A percentile compares a stretch with the other conserved stretches of the same genome.
These are phyloP conservation scores for Aspergillus fischeri DNA, from an alignment of 2,329 filamentous ascomycete genomes.

Conservation along the genomic window DNA sequence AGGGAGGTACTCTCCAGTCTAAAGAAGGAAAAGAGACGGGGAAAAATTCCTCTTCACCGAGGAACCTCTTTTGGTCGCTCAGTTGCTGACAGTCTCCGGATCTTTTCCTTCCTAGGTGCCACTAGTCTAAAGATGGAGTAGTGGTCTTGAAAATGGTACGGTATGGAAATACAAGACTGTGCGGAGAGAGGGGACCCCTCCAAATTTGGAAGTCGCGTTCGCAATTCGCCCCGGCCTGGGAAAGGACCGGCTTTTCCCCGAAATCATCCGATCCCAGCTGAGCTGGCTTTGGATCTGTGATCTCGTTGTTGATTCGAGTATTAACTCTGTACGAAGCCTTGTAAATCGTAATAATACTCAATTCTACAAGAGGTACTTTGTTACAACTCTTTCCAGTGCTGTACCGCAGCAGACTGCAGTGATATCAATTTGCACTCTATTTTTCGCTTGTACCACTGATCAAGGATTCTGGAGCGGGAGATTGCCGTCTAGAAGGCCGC, in stretches of 20 bases:
- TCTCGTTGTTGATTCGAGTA: not conserved
- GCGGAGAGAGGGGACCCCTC: not conserved
- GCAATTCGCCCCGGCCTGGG: not conserved
- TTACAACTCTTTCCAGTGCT: no score
- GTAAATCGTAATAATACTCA: no score
- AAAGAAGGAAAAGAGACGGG: not conserved
- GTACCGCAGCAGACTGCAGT: not conserved
- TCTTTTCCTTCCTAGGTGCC: no score
- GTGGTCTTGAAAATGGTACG: not conserved
- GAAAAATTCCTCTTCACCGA: conserved; percentile 16
- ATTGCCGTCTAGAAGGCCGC: conserved; percentile 22
- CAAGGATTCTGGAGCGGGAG: conserved; percentile 12
- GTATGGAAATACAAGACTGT: no score
- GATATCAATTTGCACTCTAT: conserved; percentile 5
- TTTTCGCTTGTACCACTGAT: not conserved
- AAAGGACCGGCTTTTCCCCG: conserved; percentile 16
- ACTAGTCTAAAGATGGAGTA: not conserved
- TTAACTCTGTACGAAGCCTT: not conserved
- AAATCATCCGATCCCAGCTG: conserved; percentile 15
- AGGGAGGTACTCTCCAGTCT: no score
- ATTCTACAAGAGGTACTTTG: no score
- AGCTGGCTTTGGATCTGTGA: no score
- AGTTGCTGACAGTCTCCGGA: not conserved
- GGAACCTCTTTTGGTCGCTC: conserved; percentile 13
- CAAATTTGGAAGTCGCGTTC: no score